Evolutionary conservation across 1,284 basidiomycete species (phyloP).

Genomic region (Laetiporus sulphureus): DNA sequence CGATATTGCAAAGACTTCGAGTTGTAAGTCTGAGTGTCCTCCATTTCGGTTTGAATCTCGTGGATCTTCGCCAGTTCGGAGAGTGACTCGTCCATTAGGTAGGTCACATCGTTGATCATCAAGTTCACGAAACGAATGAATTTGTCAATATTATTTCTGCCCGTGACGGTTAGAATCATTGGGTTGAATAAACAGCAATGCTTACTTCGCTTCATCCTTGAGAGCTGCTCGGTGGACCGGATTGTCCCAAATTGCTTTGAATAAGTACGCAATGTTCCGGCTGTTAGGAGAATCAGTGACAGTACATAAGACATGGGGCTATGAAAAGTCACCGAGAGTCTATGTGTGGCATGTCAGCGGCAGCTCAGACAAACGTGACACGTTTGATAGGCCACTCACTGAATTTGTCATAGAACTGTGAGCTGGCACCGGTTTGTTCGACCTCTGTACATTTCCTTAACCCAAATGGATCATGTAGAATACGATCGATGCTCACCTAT

Average conservation of each 20-base stretch:
- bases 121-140: constrained; percentile 96
- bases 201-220: constrained; percentile 69
- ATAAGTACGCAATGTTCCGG: constrained; percentile 79
- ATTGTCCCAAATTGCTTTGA: constrained; percentile 88
- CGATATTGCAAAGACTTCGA: constrained; percentile 64
- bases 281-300: constrained; percentile 28
- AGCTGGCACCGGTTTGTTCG: constrained; percentile 94
- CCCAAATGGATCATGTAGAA: too few species aligned
- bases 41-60: constrained; percentile 82
- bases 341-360: constrained; percentile 25
- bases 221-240: constrained; percentile 82
- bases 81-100: constrained; percentile 95
- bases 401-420: constrained; percentile 98
- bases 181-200: constrained; percentile 12
- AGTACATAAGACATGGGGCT: background rate
- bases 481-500: constrained; percentile 58
- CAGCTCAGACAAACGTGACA: too few species aligned
- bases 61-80: constrained; percentile 87
- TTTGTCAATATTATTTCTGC: constrained; percentile 73
- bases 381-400: constrained; percentile 63
- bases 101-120: constrained; percentile 99
- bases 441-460: constrained; percentile 59
- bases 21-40: constrained; percentile 64
- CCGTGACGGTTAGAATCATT: background rate
- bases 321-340: constrained; percentile 43